These are phyloP conservation scores for Croton setiger DNA, from an alignment of 441 rosid genomes.

Conservation along the genomic window DNA sequence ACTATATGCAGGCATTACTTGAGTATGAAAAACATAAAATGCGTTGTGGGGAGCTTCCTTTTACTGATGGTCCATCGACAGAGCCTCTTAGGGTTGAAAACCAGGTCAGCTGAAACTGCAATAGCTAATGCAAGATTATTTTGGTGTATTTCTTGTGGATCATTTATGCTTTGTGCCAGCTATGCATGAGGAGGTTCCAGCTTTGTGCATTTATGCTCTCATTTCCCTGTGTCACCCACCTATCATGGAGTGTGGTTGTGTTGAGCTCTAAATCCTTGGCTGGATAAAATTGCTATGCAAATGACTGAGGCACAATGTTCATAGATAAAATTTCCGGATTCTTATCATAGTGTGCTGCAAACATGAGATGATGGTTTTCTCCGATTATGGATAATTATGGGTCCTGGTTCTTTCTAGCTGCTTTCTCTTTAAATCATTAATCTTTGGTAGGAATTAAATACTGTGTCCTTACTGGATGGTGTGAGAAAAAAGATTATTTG, in stretches of 20 bases:
- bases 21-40: conserved; percentile 62
- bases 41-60: conserved; percentile 45
- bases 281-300: not conserved
- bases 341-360: not conserved
- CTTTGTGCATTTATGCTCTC: not conserved
- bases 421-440: not conserved
- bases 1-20: conserved; percentile 47
- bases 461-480: not conserved
- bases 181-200: not conserved
- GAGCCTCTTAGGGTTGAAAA: conserved; percentile 41
- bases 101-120: conserved; percentile 40
- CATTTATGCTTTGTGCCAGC: not conserved
- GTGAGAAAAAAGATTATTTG: not conserved
- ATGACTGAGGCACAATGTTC: not conserved
- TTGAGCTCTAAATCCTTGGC: not conserved
- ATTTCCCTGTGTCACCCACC: not conserved
- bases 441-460: not conserved
- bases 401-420: not conserved
- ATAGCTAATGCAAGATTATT: conserved; percentile 3
- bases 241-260: not conserved
- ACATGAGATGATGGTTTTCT: not conserved
- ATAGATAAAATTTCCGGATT: not conserved
- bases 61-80: conserved; percentile 33
- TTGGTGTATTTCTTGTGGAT: no score
- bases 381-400: not conserved